Evolutionary conservation across 352 stramenopile genomes (phyloP).

Genomic region (Globisporangium recalcitrans): DNA sequence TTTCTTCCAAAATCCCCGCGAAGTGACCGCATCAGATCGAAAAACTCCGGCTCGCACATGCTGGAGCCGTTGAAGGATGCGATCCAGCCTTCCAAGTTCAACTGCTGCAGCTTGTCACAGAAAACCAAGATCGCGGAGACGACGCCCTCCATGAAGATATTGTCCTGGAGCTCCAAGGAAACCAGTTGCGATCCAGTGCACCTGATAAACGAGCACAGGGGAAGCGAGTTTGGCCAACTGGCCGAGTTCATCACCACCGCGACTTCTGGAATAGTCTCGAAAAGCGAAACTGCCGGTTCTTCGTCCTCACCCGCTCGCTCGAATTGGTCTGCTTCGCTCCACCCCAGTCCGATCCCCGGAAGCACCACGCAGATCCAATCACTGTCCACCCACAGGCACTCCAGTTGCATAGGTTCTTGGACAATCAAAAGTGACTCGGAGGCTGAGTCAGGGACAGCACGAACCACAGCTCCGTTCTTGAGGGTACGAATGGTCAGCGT

Average conservation of each 20-base stretch:
- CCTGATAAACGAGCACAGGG: neutral
- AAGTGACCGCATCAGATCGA: neutral
- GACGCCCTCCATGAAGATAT: neutral
- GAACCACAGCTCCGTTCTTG: neutral
- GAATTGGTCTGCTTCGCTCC: neutral
- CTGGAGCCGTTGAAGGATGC: neutral
- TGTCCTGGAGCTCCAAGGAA: neutral
- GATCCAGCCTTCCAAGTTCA: neutral
- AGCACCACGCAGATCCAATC: neutral
- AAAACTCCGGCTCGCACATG: neutral
- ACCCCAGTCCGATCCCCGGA: neutral
- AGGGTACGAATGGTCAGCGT: neutral
- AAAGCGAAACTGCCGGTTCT: neutral
- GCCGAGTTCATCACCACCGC: slow-evolving; percentile 1
- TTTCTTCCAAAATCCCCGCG: neutral
- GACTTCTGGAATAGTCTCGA: neutral
- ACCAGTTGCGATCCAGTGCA: neutral
- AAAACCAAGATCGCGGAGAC: neutral
- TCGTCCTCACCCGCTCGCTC: neutral
- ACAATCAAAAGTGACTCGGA: neutral
- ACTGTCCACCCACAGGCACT: neutral
- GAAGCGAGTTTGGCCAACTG: neutral
- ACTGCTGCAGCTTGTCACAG: neutral
- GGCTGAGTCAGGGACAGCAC: neutral
- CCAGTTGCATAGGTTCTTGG: neutral